A percentile compares a stretch with the other conserved stretches of the same genome.
Evolutionary conservation across 2,329 filamentous ascomycete species (phyloP).

Genomic region (Pseudopyricularia javanii): DNA sequence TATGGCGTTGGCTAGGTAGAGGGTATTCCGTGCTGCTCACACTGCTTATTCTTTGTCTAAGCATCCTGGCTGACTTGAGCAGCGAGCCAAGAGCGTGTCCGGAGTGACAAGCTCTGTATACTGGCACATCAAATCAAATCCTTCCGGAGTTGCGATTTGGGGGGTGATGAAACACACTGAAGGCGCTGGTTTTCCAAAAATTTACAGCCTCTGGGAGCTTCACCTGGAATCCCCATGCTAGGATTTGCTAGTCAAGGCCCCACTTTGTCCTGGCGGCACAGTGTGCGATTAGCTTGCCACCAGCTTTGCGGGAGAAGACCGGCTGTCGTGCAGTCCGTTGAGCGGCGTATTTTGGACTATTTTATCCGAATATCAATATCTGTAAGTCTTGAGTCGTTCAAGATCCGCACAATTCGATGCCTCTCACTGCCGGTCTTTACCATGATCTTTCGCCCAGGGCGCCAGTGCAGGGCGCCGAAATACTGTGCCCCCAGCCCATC

Average conservation of each 20-base stretch:
- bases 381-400: no score
- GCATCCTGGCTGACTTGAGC: background rate
- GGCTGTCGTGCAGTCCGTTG: no score
- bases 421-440: no score
- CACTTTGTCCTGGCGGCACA: background rate
- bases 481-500: no score
- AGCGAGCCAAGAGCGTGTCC: background rate
- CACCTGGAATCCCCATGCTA: background rate
- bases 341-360: no score
- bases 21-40: background rate
- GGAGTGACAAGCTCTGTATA: background rate
- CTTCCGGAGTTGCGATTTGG: background rate
- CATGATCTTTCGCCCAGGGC: no score
- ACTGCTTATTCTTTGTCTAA: background rate
- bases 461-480: no score
- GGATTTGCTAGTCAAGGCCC: background rate
- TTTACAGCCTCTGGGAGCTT: background rate
- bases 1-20: background rate
- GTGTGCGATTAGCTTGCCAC: background rate
- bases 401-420: no score
- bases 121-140: background rate
- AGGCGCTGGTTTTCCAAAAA: background rate
- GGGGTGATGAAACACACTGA: background rate
- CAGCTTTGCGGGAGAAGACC: no score
- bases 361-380: no score